phyloP scores from a whole-genome alignment of 768 basidiomycete species.

The Kwoniella dejecticola region DNA sequence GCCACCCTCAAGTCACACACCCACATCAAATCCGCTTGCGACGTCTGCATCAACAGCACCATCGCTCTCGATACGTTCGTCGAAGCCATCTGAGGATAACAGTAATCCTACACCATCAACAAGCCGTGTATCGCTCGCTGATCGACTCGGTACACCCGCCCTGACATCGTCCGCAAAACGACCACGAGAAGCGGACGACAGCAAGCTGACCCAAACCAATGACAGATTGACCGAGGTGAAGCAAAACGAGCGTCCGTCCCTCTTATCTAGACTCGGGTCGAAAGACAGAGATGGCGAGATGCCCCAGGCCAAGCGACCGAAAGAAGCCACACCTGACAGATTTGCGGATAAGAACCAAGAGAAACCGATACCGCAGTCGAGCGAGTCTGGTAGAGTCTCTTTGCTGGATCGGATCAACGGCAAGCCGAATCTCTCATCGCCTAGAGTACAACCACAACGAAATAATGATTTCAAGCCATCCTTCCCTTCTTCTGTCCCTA shows the following conservation, averaged over 20 bases:
- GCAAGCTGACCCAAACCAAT: neutral
- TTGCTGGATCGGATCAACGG: conserved; percentile 17
- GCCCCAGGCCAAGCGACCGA: conserved; percentile 1
- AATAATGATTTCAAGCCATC: no score
- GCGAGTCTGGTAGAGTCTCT: conserved; percentile 1
- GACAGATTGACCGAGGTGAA: neutral
- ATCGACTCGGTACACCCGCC: conserved; percentile 6
- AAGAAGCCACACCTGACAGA: neutral
- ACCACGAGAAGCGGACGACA: neutral
- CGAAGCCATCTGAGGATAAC: no score
- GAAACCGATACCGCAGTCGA: neutral
- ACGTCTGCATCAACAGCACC: no score
- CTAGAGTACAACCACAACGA: no score
- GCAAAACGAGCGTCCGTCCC: neutral
- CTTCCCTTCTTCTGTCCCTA: no score
- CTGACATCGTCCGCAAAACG: neutral
- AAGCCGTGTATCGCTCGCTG: conserved; percentile 3
- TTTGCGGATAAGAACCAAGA: neutral
- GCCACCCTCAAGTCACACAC: no score
- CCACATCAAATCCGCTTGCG: no score
- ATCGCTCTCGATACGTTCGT: no score
- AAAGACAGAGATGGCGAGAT: conserved; percentile 4
- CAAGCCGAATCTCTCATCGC: neutral
- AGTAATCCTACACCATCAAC: neutral
- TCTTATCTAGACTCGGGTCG: conserved; percentile 17